These are phyloP conservation scores for Teunomyces atbi DNA, from an alignment of 805 yeast species.

Conservation along the genomic window DNA sequence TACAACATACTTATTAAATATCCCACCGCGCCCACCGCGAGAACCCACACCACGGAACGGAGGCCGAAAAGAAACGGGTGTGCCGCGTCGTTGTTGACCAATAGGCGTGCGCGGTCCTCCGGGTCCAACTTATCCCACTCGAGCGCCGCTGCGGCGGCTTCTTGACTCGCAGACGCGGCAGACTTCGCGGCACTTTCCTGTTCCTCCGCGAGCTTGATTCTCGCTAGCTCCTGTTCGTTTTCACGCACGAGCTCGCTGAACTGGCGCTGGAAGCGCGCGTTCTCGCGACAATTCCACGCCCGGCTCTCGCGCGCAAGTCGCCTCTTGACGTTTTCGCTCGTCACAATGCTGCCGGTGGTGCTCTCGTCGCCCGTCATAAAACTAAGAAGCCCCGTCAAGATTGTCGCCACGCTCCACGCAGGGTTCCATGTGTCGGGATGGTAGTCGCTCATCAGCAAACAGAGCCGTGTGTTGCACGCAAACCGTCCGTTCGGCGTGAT, in stretches of 20 bases:
- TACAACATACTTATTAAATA: constrained; percentile 23
- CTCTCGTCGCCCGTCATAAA: constrained; percentile 88
- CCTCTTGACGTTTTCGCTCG: constrained; percentile 58
- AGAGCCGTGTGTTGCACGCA: constrained; percentile 73
- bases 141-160: constrained; percentile 12
- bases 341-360: constrained; percentile 77
- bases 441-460: constrained; percentile 90
- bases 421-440: constrained; percentile 97
- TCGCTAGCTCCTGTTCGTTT: constrained; percentile 34
- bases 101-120: constrained; percentile 59
- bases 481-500: constrained; percentile 89
- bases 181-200: constrained; percentile 12
- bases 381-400: constrained; percentile 80
- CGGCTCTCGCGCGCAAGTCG: constrained; percentile 59
- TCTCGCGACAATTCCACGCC: constrained; percentile 56
- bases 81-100: constrained; percentile 16
- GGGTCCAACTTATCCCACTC: constrained; percentile 53
- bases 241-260: constrained; percentile 67
- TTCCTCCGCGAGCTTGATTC: constrained; percentile 14
- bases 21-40: constrained; percentile 27
- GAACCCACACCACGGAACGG: constrained; percentile 11
- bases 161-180: constrained; percentile 11
- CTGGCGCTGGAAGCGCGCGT: constrained; percentile 54
- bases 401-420: constrained; percentile 91
- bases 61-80: not conserved